Base-by-base conservation (phyloP, 306 rosid genomes). In the Clitoria ternatea region DNA sequence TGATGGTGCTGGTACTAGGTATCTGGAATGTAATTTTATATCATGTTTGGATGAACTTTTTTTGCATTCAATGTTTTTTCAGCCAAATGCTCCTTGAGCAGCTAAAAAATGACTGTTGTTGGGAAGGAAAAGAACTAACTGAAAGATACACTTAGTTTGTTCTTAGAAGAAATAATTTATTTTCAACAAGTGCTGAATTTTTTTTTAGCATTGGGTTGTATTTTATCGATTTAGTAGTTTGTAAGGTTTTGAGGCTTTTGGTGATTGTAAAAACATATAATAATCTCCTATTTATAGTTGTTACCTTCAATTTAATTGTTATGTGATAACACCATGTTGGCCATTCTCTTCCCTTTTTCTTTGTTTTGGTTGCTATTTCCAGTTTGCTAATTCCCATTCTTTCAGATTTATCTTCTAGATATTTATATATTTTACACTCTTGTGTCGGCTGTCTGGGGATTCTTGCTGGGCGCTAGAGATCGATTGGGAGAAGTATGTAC, bases 401-500 rank as follows among this genome's bases (percentile, higher is more conserved):
- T 72, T 69, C 96, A 93, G 98, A 93, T 93, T 59, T 93, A 93
- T 76, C 86, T 93, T 57, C 71, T 93, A 61, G 98, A 93, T 80
- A 69, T 87, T 40, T 70, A 90, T 22, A 66, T 93, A 26, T 90
- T 93, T 77, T 93, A 93, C 86, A 87, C 92, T 8, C n/a, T 93
- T 47, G 63, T 83, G 57, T 90, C 96, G 20, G 83, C 96, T 63
- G 84, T 90, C 70, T 85, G 82, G 79, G 97, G 98, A 71, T 93
- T 87, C 87, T 81, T 93, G 82, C 89, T 88, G 11, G 98, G 98
- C 29, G 98, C 96, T 33, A 88, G 96, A 80, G 97, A 81, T 80
- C 96, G 94, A 30, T 84, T 93, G 59, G 98, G 98, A 53, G 97
- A 93, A 89, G 98, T 90, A 77, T 69, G 82, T 55, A 89, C 97